Conservation (phyloP, 192 early-diverging fungal species). For the Podochytrium sp. region DNA sequence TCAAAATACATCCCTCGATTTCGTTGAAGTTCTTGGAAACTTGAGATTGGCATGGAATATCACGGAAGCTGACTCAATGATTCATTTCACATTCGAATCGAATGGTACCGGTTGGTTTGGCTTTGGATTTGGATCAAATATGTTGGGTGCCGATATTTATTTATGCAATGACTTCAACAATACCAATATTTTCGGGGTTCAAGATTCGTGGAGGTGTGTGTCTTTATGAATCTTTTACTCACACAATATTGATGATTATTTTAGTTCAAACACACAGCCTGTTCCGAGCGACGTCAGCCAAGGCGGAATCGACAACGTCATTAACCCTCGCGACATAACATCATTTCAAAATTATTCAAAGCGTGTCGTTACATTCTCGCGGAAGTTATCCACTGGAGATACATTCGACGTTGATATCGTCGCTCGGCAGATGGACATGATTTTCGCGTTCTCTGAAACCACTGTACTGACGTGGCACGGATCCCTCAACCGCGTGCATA, state of each 20-base stretch:
- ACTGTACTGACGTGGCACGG: slow-evolving; percentile 32
- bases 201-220: slow-evolving; percentile 38
- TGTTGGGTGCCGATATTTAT: slow-evolving; percentile 41
- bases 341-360: slow-evolving; percentile 11
- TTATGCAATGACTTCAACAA: slow-evolving; percentile 28
- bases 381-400: slow-evolving; percentile 25
- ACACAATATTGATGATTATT: neutral
- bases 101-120: slow-evolving; percentile 50
- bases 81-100: slow-evolving; percentile 36
- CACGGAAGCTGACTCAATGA: neutral
- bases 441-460: slow-evolving; percentile 36
- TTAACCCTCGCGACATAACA: slow-evolving; percentile 7
- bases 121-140: slow-evolving; percentile 44
- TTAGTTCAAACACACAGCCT: neutral
- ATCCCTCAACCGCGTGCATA: slow-evolving; percentile 19
- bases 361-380: slow-evolving; percentile 9
- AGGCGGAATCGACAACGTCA: slow-evolving; percentile 32
- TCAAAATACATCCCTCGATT: neutral
- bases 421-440: slow-evolving; percentile 25
- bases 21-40: slow-evolving; percentile 30
- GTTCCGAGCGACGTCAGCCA: slow-evolving; percentile 16
- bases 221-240: neutral
- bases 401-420: slow-evolving; percentile 29
- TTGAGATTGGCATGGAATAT: slow-evolving; percentile 37
- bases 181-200: slow-evolving; percentile 24